Percentiles rank a stretch among this genome's conserved stretches.
Conservation (phyloP, 2,329 filamentous ascomycete species). For the Cercospora sesami region DNA sequence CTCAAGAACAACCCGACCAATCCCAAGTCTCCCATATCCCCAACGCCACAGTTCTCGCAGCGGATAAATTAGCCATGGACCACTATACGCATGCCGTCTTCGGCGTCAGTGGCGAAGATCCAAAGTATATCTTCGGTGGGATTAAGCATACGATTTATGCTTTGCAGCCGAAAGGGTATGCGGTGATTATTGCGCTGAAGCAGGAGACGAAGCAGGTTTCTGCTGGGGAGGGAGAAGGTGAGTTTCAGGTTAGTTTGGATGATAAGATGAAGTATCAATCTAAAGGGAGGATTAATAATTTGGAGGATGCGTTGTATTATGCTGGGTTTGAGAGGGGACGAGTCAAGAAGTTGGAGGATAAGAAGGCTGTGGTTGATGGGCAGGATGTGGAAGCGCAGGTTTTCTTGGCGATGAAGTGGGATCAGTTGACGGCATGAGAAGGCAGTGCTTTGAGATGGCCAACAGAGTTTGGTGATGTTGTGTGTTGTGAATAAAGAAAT, state of each 20-base stretch:
- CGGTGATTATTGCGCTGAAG: slow-evolving; percentile 31
- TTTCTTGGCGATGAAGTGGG: slow-evolving; percentile 35
- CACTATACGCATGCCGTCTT: slow-evolving; percentile 33
- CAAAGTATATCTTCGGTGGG: slow-evolving; percentile 29
- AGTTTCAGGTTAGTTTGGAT: slow-evolving; percentile 28
- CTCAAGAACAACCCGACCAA: slow-evolving; percentile 19
- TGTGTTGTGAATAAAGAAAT: neutral
- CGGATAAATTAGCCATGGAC: slow-evolving; percentile 30
- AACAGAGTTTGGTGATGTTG: neutral
- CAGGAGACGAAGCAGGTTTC: slow-evolving; percentile 21
- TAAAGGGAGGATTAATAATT: slow-evolving; percentile 26
- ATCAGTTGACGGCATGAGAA: slow-evolving; percentile 26
- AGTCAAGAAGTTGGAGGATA: slow-evolving; percentile 28
- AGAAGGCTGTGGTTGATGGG: slow-evolving; percentile 25
- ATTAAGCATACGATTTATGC: slow-evolving; percentile 32
- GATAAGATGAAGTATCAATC: slow-evolving; percentile 33
- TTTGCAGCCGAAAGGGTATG: slow-evolving; percentile 32
- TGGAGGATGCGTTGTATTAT: slow-evolving; percentile 32
- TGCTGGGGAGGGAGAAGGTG: slow-evolving; percentile 16
- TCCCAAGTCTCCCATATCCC: slow-evolving; percentile 17
- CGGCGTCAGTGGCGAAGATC: slow-evolving; percentile 28
- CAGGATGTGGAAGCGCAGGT: slow-evolving; percentile 31
- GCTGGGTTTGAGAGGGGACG: slow-evolving; percentile 35
- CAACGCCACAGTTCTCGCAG: slow-evolving; percentile 21
- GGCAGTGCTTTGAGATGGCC: neutral